Evolutionary conservation across 2,329 filamentous ascomycete species (phyloP), one percentile per base, ranked within the genome.

Genomic region (Huntiella decipiens): DNA sequence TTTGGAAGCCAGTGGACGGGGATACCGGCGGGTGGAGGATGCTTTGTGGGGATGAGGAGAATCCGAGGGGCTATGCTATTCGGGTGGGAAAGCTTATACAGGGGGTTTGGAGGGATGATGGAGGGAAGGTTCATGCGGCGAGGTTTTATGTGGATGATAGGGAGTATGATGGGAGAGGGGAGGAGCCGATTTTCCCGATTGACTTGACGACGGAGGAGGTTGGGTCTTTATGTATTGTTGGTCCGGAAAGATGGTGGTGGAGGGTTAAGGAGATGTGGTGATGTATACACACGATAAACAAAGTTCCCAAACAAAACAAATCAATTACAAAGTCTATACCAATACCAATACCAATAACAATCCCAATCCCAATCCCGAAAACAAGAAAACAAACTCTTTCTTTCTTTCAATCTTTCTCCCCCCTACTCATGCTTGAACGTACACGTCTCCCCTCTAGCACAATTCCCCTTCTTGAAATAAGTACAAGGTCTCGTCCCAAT

Each of bases 391-490:
- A 19, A 4, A 1, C 17, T n/a, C n/a, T n/a, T n/a, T 17, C 17
- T 17, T 17, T 17, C 17, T 17, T 17, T 17, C 17, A 17, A 1
- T 17, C 17, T 5, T 17, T 8, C 33, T 6, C 15, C 11, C 6
- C 38, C 3, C 39, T 41, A 41, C 19, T 82, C 77, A 56, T 85
- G 80, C 47, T 79, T 69, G 58, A 79, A 85, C 2, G 79, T 83
- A 62, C 80, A 84, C 54, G 76, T 75, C 33, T 79, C 77, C 16
- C 80, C 80, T 56, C 82, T 78, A 5, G 73, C 74, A 60, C 80
- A 84, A 56, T 77, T 77, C 11, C 79, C 79, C 56, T 80, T 73
- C 48, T 73, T 68, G 66, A 68, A 84, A 58, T 82, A 85, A 15
- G 70, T 70, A 58, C 80, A 84, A 4, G 77, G 68, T 55, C 80